Evolutionary conservation across 208 protist species (phyloP).

Genomic region (Lotmaria passim): DNA sequence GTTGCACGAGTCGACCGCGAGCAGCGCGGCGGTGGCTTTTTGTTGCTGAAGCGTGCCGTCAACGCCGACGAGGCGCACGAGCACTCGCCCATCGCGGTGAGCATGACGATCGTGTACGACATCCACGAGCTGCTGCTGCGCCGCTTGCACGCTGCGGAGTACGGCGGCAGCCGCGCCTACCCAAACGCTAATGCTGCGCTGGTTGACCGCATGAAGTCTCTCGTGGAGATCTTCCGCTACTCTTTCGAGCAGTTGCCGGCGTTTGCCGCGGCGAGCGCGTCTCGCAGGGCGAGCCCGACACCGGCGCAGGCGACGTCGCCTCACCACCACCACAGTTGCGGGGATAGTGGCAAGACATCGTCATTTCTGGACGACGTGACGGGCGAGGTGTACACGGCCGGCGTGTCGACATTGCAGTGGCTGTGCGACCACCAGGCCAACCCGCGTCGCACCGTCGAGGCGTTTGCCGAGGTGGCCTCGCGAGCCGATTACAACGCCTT

Average conservation of each 20-base stretch:
- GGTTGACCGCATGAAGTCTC: constrained; percentile 61
- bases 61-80: constrained; percentile 52
- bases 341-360: neutral
- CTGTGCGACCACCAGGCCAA: constrained; percentile 39
- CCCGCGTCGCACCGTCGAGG: constrained; percentile 34
- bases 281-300: constrained; percentile 5
- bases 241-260: constrained; percentile 64
- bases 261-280: constrained; percentile 32
- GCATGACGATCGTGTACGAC: constrained; percentile 65
- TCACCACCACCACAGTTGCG: neutral
- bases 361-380: constrained; percentile 21
- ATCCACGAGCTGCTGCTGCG: constrained; percentile 76
- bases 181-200: constrained; percentile 60
- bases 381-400: constrained; percentile 39
- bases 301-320: neutral
- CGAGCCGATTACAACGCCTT: constrained; percentile 81
- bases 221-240: constrained; percentile 64
- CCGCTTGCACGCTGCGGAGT: constrained; percentile 52
- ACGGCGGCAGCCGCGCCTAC: constrained; percentile 37
- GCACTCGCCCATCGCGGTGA: constrained; percentile 66
- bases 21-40: constrained; percentile 40
- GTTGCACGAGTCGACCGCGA: constrained; percentile 51
- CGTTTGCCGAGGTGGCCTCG: constrained; percentile 85
- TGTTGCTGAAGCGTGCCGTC: constrained; percentile 44
- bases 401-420: constrained; percentile 54